Evolutionary conservation across 805 yeast genomes (phyloP).

Genomic region (Candida insectorum): DNA sequence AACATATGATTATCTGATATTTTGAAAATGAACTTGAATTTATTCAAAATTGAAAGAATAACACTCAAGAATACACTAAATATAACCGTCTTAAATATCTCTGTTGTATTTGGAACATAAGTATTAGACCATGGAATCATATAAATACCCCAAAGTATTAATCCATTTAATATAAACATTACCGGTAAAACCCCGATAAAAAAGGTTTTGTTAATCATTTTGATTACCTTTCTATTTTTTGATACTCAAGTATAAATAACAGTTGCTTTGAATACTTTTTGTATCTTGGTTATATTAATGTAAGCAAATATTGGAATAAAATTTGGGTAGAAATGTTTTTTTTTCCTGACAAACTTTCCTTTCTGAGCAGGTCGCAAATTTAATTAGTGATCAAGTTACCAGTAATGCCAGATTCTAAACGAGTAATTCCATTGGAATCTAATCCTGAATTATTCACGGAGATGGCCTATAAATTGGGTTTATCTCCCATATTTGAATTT

Average conservation of each 20-base stretch:
- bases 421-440: constrained; percentile 83
- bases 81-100: constrained; percentile 5
- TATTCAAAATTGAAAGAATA: constrained; percentile 7
- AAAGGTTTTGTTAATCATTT: too few species aligned
- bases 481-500: constrained; percentile 57
- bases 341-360: too few species aligned
- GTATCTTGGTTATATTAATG: too few species aligned
- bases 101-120: constrained; percentile 4
- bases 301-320: too few species aligned
- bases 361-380: too few species aligned
- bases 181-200: too few species aligned
- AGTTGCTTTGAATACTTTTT: too few species aligned
- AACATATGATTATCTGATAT: constrained; percentile 5
- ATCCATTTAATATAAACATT: neutral
- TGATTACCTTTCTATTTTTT: too few species aligned
- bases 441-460: constrained; percentile 80
- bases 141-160: constrained; percentile 1
- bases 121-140: constrained; percentile 2
- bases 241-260: too few species aligned
- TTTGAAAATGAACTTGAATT: constrained; percentile 8
- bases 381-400: too few species aligned
- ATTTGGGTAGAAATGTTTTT: too few species aligned
- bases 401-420: constrained; percentile 8
- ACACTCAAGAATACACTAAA: constrained; percentile 6
- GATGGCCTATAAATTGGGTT: constrained; percentile 67